These are phyloP conservation scores for Trichoderma gracile DNA, from an alignment of 2,329 filamentous ascomycete genomes.

Conservation along the genomic window DNA sequence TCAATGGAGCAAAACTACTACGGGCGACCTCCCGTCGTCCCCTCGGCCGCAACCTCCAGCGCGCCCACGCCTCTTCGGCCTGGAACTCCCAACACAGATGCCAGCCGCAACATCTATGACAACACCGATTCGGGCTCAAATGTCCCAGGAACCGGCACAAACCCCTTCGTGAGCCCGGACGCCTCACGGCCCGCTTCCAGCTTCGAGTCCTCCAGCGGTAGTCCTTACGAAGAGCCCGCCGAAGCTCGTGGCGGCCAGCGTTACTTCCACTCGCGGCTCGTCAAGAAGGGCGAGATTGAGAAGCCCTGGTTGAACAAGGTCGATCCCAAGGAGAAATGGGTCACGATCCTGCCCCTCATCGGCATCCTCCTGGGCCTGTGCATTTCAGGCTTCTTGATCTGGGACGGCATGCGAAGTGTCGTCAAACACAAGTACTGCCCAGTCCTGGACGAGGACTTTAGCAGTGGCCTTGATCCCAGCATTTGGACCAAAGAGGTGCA, in stretches of 20 bases:
- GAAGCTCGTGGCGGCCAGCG: constrained; percentile 38
- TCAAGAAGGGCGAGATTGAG: constrained; percentile 71
- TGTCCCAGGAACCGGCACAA: constrained; percentile 36
- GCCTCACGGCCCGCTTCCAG: constrained; percentile 51
- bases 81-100: constrained; percentile 46
- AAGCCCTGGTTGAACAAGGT: constrained; percentile 75
- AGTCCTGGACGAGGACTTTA: constrained; percentile 67
- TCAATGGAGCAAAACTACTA: constrained; percentile 38
- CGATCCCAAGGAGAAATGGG: constrained; percentile 82
- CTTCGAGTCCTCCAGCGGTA: constrained; percentile 48
- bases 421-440: constrained; percentile 73
- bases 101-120: constrained; percentile 43
- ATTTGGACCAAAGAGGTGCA: constrained; percentile 76
- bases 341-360: constrained; percentile 74
- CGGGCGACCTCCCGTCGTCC: constrained; percentile 32
- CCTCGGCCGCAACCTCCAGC: constrained; percentile 43
- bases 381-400: constrained; percentile 70
- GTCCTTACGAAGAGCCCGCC: constrained; percentile 40
- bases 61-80: constrained; percentile 44
- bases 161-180: constrained; percentile 51
- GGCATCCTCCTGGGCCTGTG: constrained; percentile 69
- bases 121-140: constrained; percentile 44
- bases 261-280: constrained; percentile 73
- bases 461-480: constrained; percentile 55
- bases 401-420: constrained; percentile 71